Evolutionary conservation across 306 rosid genomes (phyloP), one percentile per base, ranked within the genome.

Genomic region (Vigna trinervia): DNA sequence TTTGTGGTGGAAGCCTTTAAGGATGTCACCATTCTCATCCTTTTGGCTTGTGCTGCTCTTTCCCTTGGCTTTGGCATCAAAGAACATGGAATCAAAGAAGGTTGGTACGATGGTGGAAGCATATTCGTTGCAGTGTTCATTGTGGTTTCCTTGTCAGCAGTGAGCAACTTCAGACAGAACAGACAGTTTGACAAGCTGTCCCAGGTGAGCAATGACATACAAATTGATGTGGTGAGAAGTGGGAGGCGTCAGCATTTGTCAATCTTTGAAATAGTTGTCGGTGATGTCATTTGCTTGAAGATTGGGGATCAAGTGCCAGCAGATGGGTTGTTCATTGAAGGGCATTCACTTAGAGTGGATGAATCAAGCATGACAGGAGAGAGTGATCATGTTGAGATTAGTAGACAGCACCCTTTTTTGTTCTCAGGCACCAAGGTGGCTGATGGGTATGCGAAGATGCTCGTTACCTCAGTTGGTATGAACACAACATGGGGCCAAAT

Each of bases 101-200:
- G 86, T 65, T 82, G 86, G 86, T 82, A 78, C 60, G 86, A 82
- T 4, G 86, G 86, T 38, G 86, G 82, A 6, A 82, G 86, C 76
- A 82, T 78, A 12, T 82, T 82, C 8, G 8, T 82, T 6, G 86
- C 86, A 2, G 86, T 77, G 51, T 77, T 82, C 48, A 82, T 82
- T 17, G 80, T 82, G 0, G 78, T 82, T 73, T 48, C 86, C 3
- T 11, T 82, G 79, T 72, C 86, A 8, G 68, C 82, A 2, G 32
- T 78, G 3, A 82, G 86, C 59, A 82, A 82, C 23, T 82, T 72
- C 20, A 82, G 75, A 9, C 86, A 82, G 39, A 82, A 39, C 47
- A 72, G 70, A 41, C 79, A 73, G 12, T 82, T 82, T 57, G 86
- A 82, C 48, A 82, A 82, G 53, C 2, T 82, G 48, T 72, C 82